phyloP scores from a whole-genome alignment of 23 red algal genomes.

The Gracilariopsis chorda region DNA sequence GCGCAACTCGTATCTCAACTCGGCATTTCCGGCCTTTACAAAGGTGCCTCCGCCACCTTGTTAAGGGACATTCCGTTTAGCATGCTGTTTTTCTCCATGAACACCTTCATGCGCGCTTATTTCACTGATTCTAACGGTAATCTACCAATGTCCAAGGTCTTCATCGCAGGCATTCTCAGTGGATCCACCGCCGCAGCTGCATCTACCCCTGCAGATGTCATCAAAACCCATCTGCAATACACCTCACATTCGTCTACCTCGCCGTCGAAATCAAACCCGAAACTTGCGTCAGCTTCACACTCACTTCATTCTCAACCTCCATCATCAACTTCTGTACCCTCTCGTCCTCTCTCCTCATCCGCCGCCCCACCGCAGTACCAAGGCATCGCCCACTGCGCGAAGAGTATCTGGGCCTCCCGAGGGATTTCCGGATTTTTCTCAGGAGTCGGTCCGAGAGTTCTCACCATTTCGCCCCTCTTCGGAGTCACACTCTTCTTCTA shows the following conservation, averaged over 20 bases:
- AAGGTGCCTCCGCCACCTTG: constrained; percentile 66
- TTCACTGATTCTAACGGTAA: constrained; percentile 29
- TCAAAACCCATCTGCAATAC: constrained; percentile 87
- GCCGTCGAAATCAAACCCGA: too few species aligned
- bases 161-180: constrained; percentile 72
- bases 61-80: constrained; percentile 91
- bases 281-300: too few species aligned
- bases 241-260: neutral
- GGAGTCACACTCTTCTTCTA: constrained; percentile 91
- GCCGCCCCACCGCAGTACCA: constrained; percentile 12
- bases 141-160: constrained; percentile 62
- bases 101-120: constrained; percentile 36
- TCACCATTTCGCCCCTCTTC: constrained; percentile 90
- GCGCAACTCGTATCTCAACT: constrained; percentile 27
- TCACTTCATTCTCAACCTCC: too few species aligned
- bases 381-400: constrained; percentile 60
- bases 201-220: constrained; percentile 88
- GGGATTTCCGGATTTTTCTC: constrained; percentile 75
- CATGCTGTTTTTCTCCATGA: constrained; percentile 90
- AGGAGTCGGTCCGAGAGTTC: constrained; percentile 72
- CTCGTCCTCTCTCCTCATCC: neutral
- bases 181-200: constrained; percentile 76
- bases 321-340: neutral
- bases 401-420: constrained; percentile 56
- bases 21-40: constrained; percentile 87